Evolutionary conservation across 345 rosid species (phyloP), one percentile per base, ranked within the genome.

Genomic region (Mangifera indica): DNA sequence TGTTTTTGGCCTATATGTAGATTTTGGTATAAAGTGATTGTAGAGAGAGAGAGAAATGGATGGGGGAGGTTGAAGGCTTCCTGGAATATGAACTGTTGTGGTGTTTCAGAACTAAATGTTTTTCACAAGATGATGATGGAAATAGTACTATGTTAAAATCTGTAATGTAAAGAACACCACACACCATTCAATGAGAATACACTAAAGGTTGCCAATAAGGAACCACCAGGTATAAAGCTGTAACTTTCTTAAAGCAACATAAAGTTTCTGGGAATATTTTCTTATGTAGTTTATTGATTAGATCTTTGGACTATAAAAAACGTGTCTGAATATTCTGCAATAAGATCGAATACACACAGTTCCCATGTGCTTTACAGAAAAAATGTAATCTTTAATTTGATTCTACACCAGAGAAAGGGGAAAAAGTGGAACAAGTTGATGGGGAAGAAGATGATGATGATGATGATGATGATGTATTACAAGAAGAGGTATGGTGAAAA

Each of bases 401-500:
- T 37, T 9, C 17, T n/a, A 7, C 10, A n/a, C 70, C 25, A 21
- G 46, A 56, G 42, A 18, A 46, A 10, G 22, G 32, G 17, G 56
- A 32, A 7, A 49, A 18, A 26, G 61, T 18, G 21, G 66, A 72
- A 44, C 62, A 67, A 72, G 60, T 55, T 55, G 73, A 53, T 0
- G 77, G 55, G 18, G 74, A 70, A 4, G 63, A 52, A 5, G 62
- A 56, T 42, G 72, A 69, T 42, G 73, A n/a, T n/a, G n/a, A n/a
- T n/a, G n/a, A 25, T 37, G 58, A 52, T 11, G 62, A 56, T 42
- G 72, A 69, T 42, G 73, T 62, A 44, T 68, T 54, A 17, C 53
- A 60, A 24, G 21, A 24, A 11, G 45, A 66, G 60, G 77, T 73
- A 51, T 78, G 82, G 62, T 83, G 85, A 58, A 89, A 86, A 77